Conservation (phyloP, 768 basidiomycete genomes). For the Tephrocybe sp. region DNA sequence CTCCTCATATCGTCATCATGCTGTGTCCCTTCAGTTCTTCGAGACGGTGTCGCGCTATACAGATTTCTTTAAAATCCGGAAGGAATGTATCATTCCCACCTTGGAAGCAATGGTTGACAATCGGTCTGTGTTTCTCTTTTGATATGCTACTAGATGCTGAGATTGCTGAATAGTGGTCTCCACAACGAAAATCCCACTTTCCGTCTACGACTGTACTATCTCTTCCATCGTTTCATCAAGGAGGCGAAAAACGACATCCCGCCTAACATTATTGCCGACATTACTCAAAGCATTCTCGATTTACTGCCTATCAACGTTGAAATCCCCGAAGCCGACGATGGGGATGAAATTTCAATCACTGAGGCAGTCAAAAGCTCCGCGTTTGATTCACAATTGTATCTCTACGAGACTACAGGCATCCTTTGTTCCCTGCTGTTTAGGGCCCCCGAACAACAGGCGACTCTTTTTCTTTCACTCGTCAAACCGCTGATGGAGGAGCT, state of each 20-base stretch:
- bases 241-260: slow-evolving; percentile 79
- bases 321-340: slow-evolving; percentile 74
- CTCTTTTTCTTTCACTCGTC: slow-evolving; percentile 71
- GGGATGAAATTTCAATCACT: slow-evolving; percentile 65
- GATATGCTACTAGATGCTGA: neutral
- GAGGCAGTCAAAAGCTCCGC: slow-evolving; percentile 77
- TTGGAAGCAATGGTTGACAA: slow-evolving; percentile 84
- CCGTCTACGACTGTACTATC: slow-evolving; percentile 82
- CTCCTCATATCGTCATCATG: slow-evolving; percentile 76
- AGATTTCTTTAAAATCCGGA: slow-evolving; percentile 95
- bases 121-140: slow-evolving; percentile 49
- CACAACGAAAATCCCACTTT: slow-evolving; percentile 72
- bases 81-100: slow-evolving; percentile 82
- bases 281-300: slow-evolving; percentile 76
- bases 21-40: slow-evolving; percentile 88
- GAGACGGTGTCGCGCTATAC: slow-evolving; percentile 89
- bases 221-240: slow-evolving; percentile 90
- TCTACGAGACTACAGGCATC: slow-evolving; percentile 89
- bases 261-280: slow-evolving; percentile 60
- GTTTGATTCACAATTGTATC: slow-evolving; percentile 89
- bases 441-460: slow-evolving; percentile 62
- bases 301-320: slow-evolving; percentile 72
- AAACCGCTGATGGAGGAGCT: slow-evolving; percentile 80
- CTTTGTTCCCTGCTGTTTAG: slow-evolving; percentile 76
- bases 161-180: slow-evolving; percentile 58